Evolutionary conservation across 2,329 filamentous ascomycete species (phyloP).

Genomic region (Aciculosporium take): DNA sequence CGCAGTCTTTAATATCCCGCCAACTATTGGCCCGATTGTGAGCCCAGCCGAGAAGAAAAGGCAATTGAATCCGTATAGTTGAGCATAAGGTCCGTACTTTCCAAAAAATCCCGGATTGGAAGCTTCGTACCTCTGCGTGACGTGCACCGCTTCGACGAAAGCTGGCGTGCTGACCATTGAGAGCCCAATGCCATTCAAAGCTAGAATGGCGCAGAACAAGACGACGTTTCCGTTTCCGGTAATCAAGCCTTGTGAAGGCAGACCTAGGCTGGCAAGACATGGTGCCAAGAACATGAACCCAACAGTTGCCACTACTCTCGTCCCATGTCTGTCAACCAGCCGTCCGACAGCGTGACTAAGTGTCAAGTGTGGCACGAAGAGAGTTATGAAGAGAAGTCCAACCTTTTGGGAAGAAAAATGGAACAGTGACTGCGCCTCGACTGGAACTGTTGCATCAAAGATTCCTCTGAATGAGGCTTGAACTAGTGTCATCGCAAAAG

Average conservation of each 20-base stretch:
- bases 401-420: neutral
- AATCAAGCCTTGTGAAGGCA: neutral
- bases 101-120: constrained; percentile 7
- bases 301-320: constrained; percentile 1
- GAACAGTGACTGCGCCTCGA: neutral
- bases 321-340: constrained; percentile 4
- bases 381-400: neutral
- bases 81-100: constrained; percentile 7
- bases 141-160: constrained; percentile 4
- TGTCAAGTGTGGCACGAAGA: neutral
- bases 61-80: constrained; percentile 5
- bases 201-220: neutral
- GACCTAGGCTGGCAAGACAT: neutral
- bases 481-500: neutral
- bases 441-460: constrained; percentile 2
- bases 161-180: neutral
- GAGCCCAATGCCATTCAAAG: constrained; percentile 3
- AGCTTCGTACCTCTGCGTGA: constrained; percentile 5
- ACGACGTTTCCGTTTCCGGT: neutral
- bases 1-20: too few species aligned
- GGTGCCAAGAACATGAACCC: constrained; percentile 2
- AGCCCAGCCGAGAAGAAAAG: constrained; percentile 4
- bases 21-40: constrained; percentile 6
- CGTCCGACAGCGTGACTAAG: constrained; percentile 3
- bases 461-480: neutral